Conservation (phyloP, 2,329 filamentous ascomycete species). For the Xylaria polymorpha region DNA sequence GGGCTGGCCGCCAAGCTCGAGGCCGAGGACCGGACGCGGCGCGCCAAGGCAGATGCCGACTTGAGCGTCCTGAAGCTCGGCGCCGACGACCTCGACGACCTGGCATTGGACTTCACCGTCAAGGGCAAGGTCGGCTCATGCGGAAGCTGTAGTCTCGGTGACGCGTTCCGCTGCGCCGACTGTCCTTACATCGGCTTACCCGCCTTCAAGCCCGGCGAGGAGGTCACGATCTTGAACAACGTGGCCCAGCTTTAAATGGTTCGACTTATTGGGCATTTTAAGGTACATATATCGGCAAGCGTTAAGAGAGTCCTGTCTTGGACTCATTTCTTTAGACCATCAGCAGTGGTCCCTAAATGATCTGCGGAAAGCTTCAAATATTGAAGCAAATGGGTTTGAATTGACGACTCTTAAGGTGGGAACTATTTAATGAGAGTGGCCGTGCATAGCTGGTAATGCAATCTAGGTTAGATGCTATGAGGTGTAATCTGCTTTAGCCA, state of each 20-base stretch:
- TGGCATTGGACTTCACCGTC: constrained; percentile 95
- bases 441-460: neutral
- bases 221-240: constrained; percentile 88
- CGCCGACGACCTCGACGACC: constrained; percentile 75
- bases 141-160: constrained; percentile 88
- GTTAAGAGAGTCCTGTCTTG: neutral
- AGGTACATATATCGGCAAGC: neutral
- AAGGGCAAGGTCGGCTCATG: constrained; percentile 95
- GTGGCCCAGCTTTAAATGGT: constrained; percentile 76
- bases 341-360: neutral
- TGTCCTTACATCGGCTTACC: constrained; percentile 69
- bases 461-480: neutral
- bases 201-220: constrained; percentile 96
- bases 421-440: neutral
- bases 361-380: neutral
- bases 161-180: constrained; percentile 82
- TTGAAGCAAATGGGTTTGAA: neutral
- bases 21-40: constrained; percentile 81
- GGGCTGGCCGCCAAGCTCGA: constrained; percentile 87
- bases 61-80: constrained; percentile 77
- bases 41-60: constrained; percentile 69
- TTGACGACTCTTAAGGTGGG: neutral
- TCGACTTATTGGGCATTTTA: constrained; percentile 36
- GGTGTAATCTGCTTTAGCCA: neutral
- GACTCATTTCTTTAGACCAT: neutral